Base-by-base conservation (phyloP, 106 monocot genomes). In the Allium fistulosum region DNA sequence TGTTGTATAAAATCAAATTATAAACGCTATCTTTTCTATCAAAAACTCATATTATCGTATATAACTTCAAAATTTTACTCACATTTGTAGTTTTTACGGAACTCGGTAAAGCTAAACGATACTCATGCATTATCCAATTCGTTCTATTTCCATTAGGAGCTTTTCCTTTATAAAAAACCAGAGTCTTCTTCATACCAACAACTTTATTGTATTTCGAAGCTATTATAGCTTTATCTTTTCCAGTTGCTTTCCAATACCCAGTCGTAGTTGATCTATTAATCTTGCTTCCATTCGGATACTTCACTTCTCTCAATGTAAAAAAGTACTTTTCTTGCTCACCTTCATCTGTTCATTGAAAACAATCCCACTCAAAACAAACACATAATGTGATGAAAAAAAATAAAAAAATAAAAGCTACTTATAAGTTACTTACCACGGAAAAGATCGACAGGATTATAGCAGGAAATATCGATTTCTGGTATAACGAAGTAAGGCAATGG, bases 61-160 rank as follows among this genome's bases (percentile, higher is more conserved):
- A 63, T 16, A 2, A 47, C 13, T 13, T 12, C 53, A n/a, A 14
- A 14, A 8, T 22, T 52, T 45, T 46, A 58, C 46, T 26, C 17
- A 37, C 57, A 6, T 45, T 26, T 26, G 10, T 17, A 13, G 16
- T 49, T 7, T 11, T 46, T 60, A 10, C 56, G 7, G 55, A 8
- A 49, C 2, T 15, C 6, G 62, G 62, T 2, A 17, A 46, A 52
- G 80, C 66, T 22, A 91, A 85, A 66, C 87, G 82, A 51, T 91
- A 95, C 78, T 95, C 95, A 48, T 95, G 95, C 91, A 95, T 91
- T 72, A 88, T 48, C 95, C 91, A 95, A 53, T 88, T 83, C 12
- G 95, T 95, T 17, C 77, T 76, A 15, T 26, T 26, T 7, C 82
- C 87, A 7, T 18, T 48, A 4, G 85, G 80, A 6, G 83, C 79